These are phyloP conservation scores for Ambispora gerdemannii DNA, from an alignment of 192 early-diverging fungal species.

Conservation along the genomic window DNA sequence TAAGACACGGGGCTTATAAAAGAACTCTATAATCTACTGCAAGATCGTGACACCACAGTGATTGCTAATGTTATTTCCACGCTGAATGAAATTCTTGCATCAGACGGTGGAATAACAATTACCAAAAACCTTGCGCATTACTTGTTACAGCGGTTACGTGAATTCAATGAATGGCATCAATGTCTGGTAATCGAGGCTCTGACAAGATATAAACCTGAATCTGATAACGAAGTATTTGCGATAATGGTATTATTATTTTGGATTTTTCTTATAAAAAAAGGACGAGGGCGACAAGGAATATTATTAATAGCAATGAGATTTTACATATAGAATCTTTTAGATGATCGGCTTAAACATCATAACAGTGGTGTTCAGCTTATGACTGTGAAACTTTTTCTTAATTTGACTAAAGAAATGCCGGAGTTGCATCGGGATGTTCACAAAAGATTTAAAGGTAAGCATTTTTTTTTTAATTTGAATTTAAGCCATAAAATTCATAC, in stretches of 20 bases:
- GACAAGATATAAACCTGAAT: slow-evolving; percentile 36
- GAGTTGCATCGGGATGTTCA: slow-evolving; percentile 42
- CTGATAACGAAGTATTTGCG: slow-evolving; percentile 39
- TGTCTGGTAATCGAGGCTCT: slow-evolving; percentile 36
- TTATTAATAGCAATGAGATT: too few species aligned
- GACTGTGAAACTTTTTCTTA: slow-evolving; percentile 39
- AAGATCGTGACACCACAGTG: slow-evolving; percentile 39
- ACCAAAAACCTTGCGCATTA: slow-evolving; percentile 31
- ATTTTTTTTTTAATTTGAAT: too few species aligned
- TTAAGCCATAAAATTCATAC: too few species aligned
- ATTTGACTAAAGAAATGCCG: slow-evolving; percentile 34
- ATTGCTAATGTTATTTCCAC: slow-evolving; percentile 36
- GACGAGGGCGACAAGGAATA: too few species aligned
- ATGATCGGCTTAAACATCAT: slow-evolving; percentile 35
- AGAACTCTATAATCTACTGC: slow-evolving; percentile 33
- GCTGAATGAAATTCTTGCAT: slow-evolving; percentile 35
- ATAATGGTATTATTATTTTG: slow-evolving; percentile 45
- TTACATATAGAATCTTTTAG: slow-evolving; percentile 36
- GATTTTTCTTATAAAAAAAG: too few species aligned
- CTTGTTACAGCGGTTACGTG: slow-evolving; percentile 35
- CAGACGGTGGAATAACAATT: slow-evolving; percentile 39
- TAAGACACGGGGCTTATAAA: slow-evolving; percentile 42
- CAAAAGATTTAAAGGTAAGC: slow-evolving; percentile 38
- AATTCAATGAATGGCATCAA: slow-evolving; percentile 37
- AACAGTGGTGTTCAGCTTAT: slow-evolving; percentile 40